Evolutionary conservation across 371 early-diverging fungal species (phyloP).

Genomic region (Mucor velutinosus): DNA sequence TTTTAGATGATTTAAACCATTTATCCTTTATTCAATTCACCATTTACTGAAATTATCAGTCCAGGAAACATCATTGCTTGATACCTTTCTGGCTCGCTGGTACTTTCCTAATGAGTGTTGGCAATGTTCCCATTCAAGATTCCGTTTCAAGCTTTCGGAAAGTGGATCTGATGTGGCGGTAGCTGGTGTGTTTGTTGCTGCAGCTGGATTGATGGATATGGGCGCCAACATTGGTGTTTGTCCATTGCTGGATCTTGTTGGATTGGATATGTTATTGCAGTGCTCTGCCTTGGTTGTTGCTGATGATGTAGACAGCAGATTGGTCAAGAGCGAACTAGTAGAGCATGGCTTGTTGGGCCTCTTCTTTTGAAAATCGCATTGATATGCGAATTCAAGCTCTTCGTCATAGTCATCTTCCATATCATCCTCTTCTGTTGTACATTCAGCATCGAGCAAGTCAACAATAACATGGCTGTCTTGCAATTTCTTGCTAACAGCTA

Average conservation of each 20-base stretch:
- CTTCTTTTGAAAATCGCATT: conserved; percentile 8
- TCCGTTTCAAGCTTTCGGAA: conserved; percentile 4
- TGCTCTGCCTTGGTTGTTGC: neutral
- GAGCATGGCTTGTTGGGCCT: neutral
- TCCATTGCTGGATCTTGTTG: neutral
- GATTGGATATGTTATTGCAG: neutral
- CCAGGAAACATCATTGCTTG: neutral
- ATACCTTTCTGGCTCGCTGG: neutral
- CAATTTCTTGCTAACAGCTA: neutral
- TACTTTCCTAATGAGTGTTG: neutral
- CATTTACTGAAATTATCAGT: conserved; percentile 2
- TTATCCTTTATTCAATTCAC: conserved; percentile 2
- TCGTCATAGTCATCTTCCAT: neutral
- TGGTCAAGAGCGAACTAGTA: neutral
- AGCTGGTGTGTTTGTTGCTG: neutral
- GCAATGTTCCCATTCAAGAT: conserved; percentile 1
- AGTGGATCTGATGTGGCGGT: neutral
- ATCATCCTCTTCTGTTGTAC: neutral
- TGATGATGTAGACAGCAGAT: neutral
- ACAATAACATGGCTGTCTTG: neutral
- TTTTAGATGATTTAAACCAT: neutral
- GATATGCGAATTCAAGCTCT: conserved; percentile 4
- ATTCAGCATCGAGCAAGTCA: neutral
- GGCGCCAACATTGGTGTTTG: neutral
- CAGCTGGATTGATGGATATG: neutral